Evolutionary conservation across 116 monocot species (phyloP), one percentile per base, ranked within the genome.

Genomic region (Phalaenopsis hybrid): DNA sequence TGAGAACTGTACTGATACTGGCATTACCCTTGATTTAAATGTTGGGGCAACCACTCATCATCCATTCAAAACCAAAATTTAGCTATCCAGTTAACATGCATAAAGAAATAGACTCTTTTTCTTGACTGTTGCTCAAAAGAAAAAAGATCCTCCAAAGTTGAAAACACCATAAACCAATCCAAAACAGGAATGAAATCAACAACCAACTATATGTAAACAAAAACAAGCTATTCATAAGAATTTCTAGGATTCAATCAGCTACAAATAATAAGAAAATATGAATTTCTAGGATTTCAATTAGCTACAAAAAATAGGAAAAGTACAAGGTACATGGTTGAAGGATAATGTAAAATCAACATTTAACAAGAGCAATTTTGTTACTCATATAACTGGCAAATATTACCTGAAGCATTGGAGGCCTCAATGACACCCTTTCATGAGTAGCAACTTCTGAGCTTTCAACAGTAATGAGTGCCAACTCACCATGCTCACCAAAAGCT

Each of bases 341-440:
- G 52, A 77, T 28, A 49, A 77, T 49, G 15, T 25, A 77, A 77
- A 46, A 75, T 75, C 46, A 46, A 31, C 28, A 77, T n/a, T 44
- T 25, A 28, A 50, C 25, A 55, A 15, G 44, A 75, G 75, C 12
- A 44, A 72, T 72, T 41, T 34, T 72, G 28, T 33, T 45, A 75
- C 75, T 75, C 46, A 49, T n/a, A 28, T 74, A 79, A 17, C 21
- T 31, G 37, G 68, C 20, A 61, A 83, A 57, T 18, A 46, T 79
- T 81, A 99, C 99, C 94, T 99, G 99, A 51, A 99, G 85, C 93
- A 95, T 92, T 77, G 99, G 99, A 76, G 94, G 94, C 80, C 99
- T 93, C 48, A 99, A 81, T 20, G 91, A 79, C 75, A 95, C 85
- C 76, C 92, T 89, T 85, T 99, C 95, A 59, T 79, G 89, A 17